Base-by-base conservation (phyloP, 1,284 basidiomycete species). In the Cutaneotrichosporon dermatis region DNA sequence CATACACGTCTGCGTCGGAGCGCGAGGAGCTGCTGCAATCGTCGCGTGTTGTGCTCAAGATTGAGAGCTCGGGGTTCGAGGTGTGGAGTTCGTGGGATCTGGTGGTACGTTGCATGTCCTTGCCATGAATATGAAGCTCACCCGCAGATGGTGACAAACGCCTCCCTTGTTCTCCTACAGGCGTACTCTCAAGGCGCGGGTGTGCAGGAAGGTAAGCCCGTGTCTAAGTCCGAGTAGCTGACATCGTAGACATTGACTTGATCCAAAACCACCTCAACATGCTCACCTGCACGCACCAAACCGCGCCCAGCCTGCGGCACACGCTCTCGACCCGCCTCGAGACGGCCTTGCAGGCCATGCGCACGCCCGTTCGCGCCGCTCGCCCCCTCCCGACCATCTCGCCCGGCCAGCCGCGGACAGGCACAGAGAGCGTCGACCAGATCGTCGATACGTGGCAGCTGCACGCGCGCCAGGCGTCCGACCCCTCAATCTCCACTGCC, bases 11-110 rank as follows among this genome's bases (percentile, higher is more conserved):
- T 5, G 40, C 54, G 1, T 46, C 42, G 2, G 60, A 66, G 37
- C 60, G 57, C 13, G 57, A 56, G 15, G 60, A 56, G 46, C 51
- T 66, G 36, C 56, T 66, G 43, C 58, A 57, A 7, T 62, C 62
- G 9, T 58, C 65, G 1, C 58, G 65, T 6, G 54, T 64, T n/a
- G 65, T 64, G 10, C 60, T 66, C 55, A 61, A 59, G 50, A 64
- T 66, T 36, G 62, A 66, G 42, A 50, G 49, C 1, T 51, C 51
- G 3, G 62, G 60, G 6, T 66, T 66, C n/a, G 65, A 66, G 16
- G 62, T 66, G 40, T 66, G 65, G 65, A 62, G 59, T 35, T 58
- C 58, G 45, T 66, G 65, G 65, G 65, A 66, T 40, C 60, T 66
- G 5, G 64, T 66, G 4, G 61, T 62, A 39, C 37, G 37, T 11